These are phyloP conservation scores for Cyberlindnera mycetangii DNA, from an alignment of 805 yeast species.

Conservation along the genomic window DNA sequence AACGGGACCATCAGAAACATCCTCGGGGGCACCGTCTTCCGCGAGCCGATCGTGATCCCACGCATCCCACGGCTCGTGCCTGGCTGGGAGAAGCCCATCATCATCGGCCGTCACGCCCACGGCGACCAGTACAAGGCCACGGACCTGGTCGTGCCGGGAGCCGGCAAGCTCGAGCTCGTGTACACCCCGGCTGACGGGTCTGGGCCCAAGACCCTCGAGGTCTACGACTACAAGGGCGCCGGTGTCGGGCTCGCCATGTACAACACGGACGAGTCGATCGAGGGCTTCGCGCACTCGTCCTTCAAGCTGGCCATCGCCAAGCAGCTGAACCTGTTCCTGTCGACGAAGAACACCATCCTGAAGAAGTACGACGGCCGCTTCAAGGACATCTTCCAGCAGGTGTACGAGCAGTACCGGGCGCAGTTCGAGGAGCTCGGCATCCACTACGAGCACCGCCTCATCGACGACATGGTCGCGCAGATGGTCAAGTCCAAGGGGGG, in stretches of 20 bases:
- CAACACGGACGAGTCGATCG: slow-evolving; percentile 89
- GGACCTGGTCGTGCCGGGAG: slow-evolving; percentile 72
- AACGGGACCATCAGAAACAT: slow-evolving; percentile 96
- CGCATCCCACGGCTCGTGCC: slow-evolving; percentile 85
- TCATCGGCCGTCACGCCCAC: slow-evolving; percentile 95
- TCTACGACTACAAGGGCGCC: slow-evolving; percentile 64
- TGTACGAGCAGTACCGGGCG: slow-evolving; percentile 58
- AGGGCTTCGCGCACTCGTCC: slow-evolving; percentile 89
- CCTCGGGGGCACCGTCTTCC: slow-evolving; percentile 93
- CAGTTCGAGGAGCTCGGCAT: slow-evolving; percentile 71
- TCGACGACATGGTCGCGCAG: slow-evolving; percentile 99
- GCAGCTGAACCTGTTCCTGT: slow-evolving; percentile 75
- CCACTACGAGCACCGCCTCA: slow-evolving; percentile 95
- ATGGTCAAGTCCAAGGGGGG: slow-evolving; percentile 97
- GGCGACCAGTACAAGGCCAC: slow-evolving; percentile 97
- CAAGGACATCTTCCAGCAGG: slow-evolving; percentile 69
- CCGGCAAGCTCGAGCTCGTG: slow-evolving; percentile 75
- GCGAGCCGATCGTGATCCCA: slow-evolving; percentile 93
- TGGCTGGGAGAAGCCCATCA: slow-evolving; percentile 92
- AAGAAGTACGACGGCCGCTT: slow-evolving; percentile 93
- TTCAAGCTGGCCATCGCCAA: slow-evolving; percentile 83
- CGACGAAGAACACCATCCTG: slow-evolving; percentile 92
- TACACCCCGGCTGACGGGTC: slow-evolving; percentile 70
- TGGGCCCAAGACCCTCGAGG: slow-evolving; percentile 52
- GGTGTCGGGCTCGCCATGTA: slow-evolving; percentile 89